Base-by-base conservation (phyloP, 768 basidiomycete species). In the Lanmaoa rubissima region DNA sequence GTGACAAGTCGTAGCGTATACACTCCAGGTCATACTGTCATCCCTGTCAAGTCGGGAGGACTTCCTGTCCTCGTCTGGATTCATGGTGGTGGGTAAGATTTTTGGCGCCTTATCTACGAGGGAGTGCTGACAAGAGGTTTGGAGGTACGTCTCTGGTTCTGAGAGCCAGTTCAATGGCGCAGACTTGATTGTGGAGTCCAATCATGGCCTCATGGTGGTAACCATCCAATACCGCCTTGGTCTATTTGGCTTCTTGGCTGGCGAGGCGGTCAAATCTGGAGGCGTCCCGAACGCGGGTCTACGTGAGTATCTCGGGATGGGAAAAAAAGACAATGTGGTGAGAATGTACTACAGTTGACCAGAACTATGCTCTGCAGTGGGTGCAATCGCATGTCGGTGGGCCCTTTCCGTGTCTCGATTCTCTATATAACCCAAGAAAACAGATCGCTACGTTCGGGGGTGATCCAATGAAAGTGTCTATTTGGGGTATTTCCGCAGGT, bases 401-500 rank as follows among this genome's bases (percentile, higher is more conserved):
- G 26, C n/a, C 31, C 1, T 12, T 28, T 48, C 28, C 16, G 17
- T 2, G 13, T 14, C 9, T 57, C 39, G 5, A 16, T 21, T 35
- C 14, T 24, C 17, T 5, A 1, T 7, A 17, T 54, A 10, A 56
- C 21, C 3, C 26, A 4, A 13, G 14, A 19, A 5, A 13, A 38
- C 19, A 57, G 56, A 57, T 57, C 17, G 9, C 53, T 13, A 11
- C 14, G 11, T 57, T 57, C n/a, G 56, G 56, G 14, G 56, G 56
- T 4, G 45, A 57, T 19, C 44, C 45, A 6, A 28, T 13, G 4
- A 47, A 42, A 34, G 56, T 57, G n/a, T 14, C 53, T 3, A 59
- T 59, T 45, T 59, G 55, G 57, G 57, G 57, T 9, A n/a, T 14
- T 31, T 59, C 58, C 3, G 56, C 58, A 24, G 58, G 58, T 46